Evolutionary conservation across 768 basidiomycete genomes (phyloP), one percentile per base, ranked within the genome.

Genomic region (Suillus tomentosus): DNA sequence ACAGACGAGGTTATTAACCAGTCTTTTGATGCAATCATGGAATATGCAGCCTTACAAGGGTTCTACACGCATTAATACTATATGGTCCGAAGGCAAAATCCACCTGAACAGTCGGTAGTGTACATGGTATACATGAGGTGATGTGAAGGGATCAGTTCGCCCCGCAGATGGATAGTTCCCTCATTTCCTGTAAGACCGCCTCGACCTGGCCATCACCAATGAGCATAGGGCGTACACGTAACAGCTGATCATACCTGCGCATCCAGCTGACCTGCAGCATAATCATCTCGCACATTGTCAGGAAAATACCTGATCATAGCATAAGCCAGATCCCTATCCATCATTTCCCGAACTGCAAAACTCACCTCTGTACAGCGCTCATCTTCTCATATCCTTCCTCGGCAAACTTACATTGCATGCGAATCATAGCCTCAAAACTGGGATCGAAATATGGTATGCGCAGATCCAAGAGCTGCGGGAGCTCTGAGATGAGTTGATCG

Each of bases 371-470:
- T 10, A 98, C 96, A 53, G 94, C 89, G 58, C 95, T 91, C 59
- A 98, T 85, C 78, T 95, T 97, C 79, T 98, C 95, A 74, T 99
- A 99, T 0, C 96, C 96, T 70, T 99, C 96, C 76, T 98, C 94
- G 0, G 96, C 96, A 73, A 99, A 99, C 72, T 96, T 95, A 72
- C 92, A 87, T 73, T 99, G 97, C 87, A 97, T 93, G 37, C 97
- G 86, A 67, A 95, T 95, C 96, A 99, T 99, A 54, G 96, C 94
- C 78, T 99, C 97, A 74, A 99, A 99, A 69, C 92, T 95, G 5
- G 97, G 97, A 76, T 99, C 97, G 67, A 99, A 96, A 82, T 94
- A 99, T 0, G 97, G 97, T 31, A 99, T 92, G 45, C 97, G 92
- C 22, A 98, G 87, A 71, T 98, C 96, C 58, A 99, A 85, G 48